These are phyloP conservation scores for Samsoniella hepiali DNA, from an alignment of 2,329 filamentous ascomycete species.

Conservation along the genomic window DNA sequence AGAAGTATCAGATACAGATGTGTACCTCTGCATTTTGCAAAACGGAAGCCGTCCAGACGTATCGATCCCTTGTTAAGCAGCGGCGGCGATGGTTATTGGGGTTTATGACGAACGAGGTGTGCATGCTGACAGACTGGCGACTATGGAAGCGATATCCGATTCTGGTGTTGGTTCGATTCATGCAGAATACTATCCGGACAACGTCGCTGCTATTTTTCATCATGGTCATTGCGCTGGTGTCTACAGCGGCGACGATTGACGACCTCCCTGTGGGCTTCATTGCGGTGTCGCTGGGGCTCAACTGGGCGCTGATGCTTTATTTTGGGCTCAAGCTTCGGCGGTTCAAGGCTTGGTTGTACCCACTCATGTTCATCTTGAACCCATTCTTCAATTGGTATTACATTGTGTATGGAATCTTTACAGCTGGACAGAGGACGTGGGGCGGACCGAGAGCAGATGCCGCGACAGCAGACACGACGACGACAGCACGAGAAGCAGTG, in stretches of 20 bases:
- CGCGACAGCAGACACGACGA: constrained; percentile 70
- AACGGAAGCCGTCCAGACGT: constrained; percentile 91
- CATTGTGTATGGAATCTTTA: constrained; percentile 96
- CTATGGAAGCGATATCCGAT: constrained; percentile 90
- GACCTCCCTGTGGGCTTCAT: constrained; percentile 92
- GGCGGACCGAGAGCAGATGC: constrained; percentile 90
- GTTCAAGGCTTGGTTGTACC: constrained; percentile 94
- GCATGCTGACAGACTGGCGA: constrained; percentile 93
- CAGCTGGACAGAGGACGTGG: constrained; percentile 91
- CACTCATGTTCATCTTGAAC: constrained; percentile 91
- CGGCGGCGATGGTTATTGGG: constrained; percentile 94
- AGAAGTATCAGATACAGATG: constrained; percentile 94
- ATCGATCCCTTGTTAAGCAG: constrained; percentile 84
- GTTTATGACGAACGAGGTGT: constrained; percentile 96
- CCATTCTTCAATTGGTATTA: constrained; percentile 99
- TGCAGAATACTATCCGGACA: constrained; percentile 94
- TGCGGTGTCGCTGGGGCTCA: constrained; percentile 84
- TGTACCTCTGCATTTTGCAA: constrained; percentile 98
- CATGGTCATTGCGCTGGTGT: constrained; percentile 81
- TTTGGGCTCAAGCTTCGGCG: constrained; percentile 83
- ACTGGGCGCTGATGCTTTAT: constrained; percentile 95
- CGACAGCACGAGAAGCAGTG: constrained; percentile 77
- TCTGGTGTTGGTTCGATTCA: constrained; percentile 80
- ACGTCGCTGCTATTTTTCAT: constrained; percentile 93
- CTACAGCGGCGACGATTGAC: constrained; percentile 72